A percentile compares a stretch with the other conserved stretches of the same genome.
Conservation (phyloP, 2,329 filamentous ascomycete species). For the Dothideomycetidae sp. region DNA sequence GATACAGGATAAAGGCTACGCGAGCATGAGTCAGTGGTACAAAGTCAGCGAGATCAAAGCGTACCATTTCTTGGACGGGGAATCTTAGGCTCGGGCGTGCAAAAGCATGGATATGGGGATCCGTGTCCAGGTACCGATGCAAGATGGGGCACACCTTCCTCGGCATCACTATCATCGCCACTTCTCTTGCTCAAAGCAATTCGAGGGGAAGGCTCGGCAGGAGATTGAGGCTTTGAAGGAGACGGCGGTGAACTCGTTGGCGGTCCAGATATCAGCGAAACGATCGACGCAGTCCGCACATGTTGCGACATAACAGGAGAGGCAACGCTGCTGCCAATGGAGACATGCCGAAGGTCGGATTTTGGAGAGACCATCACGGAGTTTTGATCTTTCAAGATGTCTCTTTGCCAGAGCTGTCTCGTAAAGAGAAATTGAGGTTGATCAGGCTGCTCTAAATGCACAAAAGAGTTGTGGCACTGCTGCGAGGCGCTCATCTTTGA, state of each 20-base stretch:
- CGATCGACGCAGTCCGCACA: constrained; percentile 11
- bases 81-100: constrained; percentile 57
- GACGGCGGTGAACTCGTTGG: constrained; percentile 1
- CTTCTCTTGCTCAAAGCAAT: constrained; percentile 18
- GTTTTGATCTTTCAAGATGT: constrained; percentile 18
- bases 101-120: constrained; percentile 44
- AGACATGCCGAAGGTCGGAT: constrained; percentile 1
- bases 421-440: constrained; percentile 21
- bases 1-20: constrained; percentile 92
- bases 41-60: constrained; percentile 21
- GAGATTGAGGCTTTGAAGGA: not conserved
- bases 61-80: constrained; percentile 56
- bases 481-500: no score
- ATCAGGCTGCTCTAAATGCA: no score
- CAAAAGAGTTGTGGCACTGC: no score
- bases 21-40: constrained; percentile 18
- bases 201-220: not conserved
- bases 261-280: constrained; percentile 13
- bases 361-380: constrained; percentile 11
- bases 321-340: constrained; percentile 5
- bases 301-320: constrained; percentile 17
- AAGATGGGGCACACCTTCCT: constrained; percentile 8
- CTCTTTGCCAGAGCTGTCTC: constrained; percentile 25
- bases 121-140: constrained; percentile 1
- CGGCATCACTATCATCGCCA: constrained; percentile 19